These are phyloP conservation scores for Hansenula lynferdii DNA, from an alignment of 1,139 yeast genomes.

Conservation along the genomic window DNA sequence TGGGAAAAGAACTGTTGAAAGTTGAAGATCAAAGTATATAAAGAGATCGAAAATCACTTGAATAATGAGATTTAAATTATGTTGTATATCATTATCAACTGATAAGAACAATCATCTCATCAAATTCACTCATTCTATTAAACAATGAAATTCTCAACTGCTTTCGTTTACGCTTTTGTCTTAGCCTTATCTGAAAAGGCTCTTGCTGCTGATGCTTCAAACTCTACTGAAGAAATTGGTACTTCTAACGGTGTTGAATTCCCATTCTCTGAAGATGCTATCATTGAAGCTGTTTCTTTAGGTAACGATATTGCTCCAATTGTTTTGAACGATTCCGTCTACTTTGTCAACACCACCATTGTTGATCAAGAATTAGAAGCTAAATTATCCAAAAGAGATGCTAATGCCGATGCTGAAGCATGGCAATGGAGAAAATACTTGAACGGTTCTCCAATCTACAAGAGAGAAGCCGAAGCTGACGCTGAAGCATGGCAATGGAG, in stretches of 20 bases:
- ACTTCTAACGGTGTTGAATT: conserved; percentile 18
- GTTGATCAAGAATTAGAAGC: conserved; percentile 12
- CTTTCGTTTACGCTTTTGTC: conserved; percentile 11
- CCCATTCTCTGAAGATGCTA: conserved; percentile 19
- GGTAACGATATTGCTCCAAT: conserved; percentile 20
- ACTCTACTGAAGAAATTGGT: conserved; percentile 15
- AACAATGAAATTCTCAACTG: conserved; percentile 12
- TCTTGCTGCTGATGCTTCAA: conserved; percentile 7
- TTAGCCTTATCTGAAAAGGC: conserved; percentile 12
- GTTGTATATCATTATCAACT: neutral
- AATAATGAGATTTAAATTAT: neutral
- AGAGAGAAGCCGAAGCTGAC: conserved; percentile 14
- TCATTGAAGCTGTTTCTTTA: conserved; percentile 21
- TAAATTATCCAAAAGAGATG: conserved; percentile 13
- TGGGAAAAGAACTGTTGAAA: neutral
- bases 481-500: conserved; percentile 16
- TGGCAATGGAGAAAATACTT: conserved; percentile 2
- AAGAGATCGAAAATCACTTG: no score
- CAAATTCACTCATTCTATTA: neutral
- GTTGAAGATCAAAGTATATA: neutral
- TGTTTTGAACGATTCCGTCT: conserved; percentile 19
- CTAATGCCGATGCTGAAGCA: conserved; percentile 12
- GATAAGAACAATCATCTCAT: neutral
- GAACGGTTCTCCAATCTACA: conserved; percentile 4
- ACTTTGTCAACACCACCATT: conserved; percentile 22